These are phyloP conservation scores for Prunella vulgaris DNA, from an alignment of 257 asterid genomes.

Conservation along the genomic window DNA sequence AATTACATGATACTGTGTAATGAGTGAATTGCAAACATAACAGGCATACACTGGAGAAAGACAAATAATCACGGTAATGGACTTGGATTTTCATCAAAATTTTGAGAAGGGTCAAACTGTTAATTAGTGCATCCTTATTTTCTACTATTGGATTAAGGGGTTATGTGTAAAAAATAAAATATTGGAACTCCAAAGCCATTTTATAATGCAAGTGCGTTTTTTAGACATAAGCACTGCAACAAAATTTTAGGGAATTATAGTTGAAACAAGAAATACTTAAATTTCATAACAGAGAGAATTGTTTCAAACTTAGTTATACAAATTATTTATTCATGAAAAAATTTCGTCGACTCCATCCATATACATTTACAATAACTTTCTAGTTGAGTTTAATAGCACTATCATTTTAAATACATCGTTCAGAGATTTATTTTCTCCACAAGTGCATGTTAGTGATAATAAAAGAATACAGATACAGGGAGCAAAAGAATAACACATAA, in stretches of 20 bases:
- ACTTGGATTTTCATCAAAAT: neutral
- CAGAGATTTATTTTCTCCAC: constrained; percentile 8
- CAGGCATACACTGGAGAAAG: neutral
- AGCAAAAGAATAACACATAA: neutral
- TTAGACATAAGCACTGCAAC: neutral
- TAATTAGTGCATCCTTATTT: neutral
- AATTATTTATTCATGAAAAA: constrained; percentile 1
- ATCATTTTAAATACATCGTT: neutral
- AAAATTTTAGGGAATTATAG: neutral
- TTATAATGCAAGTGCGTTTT: neutral
- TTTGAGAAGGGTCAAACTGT: neutral
- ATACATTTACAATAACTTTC: neutral
- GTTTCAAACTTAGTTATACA: neutral
- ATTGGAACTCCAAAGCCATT: neutral
- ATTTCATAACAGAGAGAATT: neutral
- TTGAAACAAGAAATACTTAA: neutral
- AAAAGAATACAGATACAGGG: neutral
- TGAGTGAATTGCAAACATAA: neutral
- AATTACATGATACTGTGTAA: neutral
- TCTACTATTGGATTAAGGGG: neutral
- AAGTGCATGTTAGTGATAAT: neutral
- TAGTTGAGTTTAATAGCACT: constrained; percentile 6
- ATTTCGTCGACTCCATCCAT: neutral
- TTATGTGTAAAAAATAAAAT: neutral
- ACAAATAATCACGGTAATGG: neutral